Conservation (phyloP, 768 basidiomycete genomes). For the Boletus reticuloceps region DNA sequence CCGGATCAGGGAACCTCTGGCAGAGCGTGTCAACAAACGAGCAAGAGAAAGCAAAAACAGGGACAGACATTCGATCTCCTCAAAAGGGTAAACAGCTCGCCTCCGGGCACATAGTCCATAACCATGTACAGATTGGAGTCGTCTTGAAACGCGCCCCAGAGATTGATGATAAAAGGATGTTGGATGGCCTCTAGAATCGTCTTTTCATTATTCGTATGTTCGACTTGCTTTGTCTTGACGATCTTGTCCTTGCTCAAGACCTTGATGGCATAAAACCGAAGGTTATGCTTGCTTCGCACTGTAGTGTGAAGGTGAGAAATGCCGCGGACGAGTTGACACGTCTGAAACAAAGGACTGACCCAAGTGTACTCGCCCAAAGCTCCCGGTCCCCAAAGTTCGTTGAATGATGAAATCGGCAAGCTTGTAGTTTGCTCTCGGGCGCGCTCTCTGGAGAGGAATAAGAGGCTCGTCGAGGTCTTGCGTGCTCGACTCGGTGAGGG, state of each 20-base stretch:
- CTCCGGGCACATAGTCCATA: constrained; percentile 95
- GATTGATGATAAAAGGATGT: constrained; percentile 93
- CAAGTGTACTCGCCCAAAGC: constrained; percentile 94
- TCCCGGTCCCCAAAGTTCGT: constrained; percentile 88
- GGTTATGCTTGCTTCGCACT: constrained; percentile 91
- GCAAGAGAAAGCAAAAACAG: constrained; percentile 6
- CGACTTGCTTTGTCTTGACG: constrained; percentile 89
- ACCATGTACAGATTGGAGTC: constrained; percentile 94
- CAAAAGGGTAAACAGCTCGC: constrained; percentile 92
- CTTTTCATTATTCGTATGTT: constrained; percentile 96
- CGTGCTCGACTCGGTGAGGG: constrained; percentile 49
- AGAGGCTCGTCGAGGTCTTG: constrained; percentile 37
- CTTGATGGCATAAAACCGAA: constrained; percentile 96
- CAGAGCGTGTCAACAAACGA: constrained; percentile 5
- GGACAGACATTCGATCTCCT: constrained; percentile 79
- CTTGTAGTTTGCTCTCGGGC: constrained; percentile 66
- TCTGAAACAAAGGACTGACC: constrained; percentile 41
- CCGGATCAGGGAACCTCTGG: constrained; percentile 94
- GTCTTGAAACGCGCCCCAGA: constrained; percentile 97
- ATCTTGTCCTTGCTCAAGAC: constrained; percentile 93
- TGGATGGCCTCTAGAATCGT: constrained; percentile 80
- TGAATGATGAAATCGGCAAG: constrained; percentile 78
- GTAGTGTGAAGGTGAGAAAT: not conserved
- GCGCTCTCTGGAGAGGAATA: constrained; percentile 33
- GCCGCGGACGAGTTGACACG: not conserved